Conservation (phyloP, 176 grass and related monocot species). For the Triticum turgidum region DNA sequence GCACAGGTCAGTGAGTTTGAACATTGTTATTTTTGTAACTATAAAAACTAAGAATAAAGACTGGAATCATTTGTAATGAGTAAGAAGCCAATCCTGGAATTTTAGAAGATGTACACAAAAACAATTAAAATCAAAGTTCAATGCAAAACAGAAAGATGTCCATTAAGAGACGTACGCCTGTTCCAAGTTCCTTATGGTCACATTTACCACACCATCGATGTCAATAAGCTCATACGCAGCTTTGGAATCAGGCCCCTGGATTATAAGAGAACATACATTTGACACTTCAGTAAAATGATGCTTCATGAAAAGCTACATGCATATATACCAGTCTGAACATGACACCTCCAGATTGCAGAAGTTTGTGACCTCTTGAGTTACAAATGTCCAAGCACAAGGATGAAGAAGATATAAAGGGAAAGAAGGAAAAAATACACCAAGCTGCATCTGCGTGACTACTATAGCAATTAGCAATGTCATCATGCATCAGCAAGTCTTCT, state of each 20-base stretch:
- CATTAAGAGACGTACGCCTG: slow-evolving; percentile 56
- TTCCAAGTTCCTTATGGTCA: slow-evolving; percentile 55
- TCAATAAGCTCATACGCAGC: slow-evolving; percentile 52
- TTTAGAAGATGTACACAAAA: slow-evolving; percentile 12
- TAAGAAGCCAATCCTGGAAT: slow-evolving; percentile 12
- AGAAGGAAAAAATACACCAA: no score
- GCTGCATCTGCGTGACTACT: no score
- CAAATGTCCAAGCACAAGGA: no score
- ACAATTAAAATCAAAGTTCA: slow-evolving; percentile 6
- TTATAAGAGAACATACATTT: slow-evolving; percentile 27
- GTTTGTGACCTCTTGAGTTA: no score
- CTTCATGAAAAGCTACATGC: not conserved
- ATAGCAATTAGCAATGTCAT: no score
- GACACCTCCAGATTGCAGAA: no score
- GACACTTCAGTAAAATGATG: slow-evolving; percentile 18
- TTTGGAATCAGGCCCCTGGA: slow-evolving; percentile 75
- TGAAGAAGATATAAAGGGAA: no score
- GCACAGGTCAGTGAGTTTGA: no score
- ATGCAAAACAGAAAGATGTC: slow-evolving; percentile 7
- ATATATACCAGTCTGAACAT: not conserved
- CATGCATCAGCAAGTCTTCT: no score
- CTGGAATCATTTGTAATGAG: not conserved
- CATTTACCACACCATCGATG: slow-evolving; percentile 33
- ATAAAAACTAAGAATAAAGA: not conserved
- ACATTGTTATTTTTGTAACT: not conserved